Conservation (phyloP, 345 rosid species). For the Pseudoturritis turrita region DNA sequence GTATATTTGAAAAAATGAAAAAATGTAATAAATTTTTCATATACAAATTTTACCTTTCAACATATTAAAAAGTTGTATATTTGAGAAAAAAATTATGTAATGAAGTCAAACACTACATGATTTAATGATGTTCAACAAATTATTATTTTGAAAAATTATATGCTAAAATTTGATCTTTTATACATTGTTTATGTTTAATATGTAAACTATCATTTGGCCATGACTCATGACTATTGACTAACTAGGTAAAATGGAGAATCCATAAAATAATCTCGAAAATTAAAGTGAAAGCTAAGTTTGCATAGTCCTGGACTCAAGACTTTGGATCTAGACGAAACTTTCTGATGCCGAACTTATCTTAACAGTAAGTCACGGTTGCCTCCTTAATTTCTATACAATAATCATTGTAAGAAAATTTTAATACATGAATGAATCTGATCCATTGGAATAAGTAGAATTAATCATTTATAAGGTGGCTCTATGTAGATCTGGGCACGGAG, state of each 20-base stretch:
- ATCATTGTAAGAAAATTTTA: not conserved
- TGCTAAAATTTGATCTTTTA: not conserved
- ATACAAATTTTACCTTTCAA: not conserved
- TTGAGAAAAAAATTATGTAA: not conserved
- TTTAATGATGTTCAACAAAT: not conserved
- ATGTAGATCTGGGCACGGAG: no score
- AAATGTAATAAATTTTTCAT: no score
- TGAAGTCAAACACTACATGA: not conserved
- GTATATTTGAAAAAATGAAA: no score
- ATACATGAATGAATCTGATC: not conserved
- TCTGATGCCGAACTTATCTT: not conserved
- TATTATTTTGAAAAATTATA: not conserved
- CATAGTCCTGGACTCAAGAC: not conserved
- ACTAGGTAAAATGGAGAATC: not conserved
- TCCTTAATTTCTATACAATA: not conserved
- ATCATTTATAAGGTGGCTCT: constrained; percentile 18
- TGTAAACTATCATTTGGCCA: not conserved
- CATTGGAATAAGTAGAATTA: not conserved
- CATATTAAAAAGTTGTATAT: not conserved
- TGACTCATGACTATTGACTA: not conserved
- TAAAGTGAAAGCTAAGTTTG: not conserved
- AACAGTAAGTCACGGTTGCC: not conserved
- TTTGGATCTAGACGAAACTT: not conserved
- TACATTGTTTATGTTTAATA: not conserved
- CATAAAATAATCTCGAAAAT: not conserved